A percentile compares a stretch with the other conserved stretches of the same genome.
These are phyloP conservation scores for Colletotrichum cereale DNA, from an alignment of 2,329 filamentous ascomycete species.

Conservation along the genomic window DNA sequence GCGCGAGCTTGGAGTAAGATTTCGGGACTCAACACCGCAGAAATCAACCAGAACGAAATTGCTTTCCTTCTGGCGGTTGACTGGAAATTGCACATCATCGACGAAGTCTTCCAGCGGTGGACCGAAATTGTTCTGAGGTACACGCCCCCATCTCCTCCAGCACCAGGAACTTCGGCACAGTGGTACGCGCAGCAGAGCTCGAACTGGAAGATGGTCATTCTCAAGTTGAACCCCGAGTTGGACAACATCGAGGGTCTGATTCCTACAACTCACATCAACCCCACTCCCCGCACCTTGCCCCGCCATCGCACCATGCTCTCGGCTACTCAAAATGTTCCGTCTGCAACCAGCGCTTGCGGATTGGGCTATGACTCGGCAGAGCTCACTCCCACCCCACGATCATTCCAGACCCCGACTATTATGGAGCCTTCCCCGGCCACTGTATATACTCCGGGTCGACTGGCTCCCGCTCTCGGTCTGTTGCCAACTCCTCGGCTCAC, in stretches of 20 bases:
- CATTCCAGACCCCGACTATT: constrained; percentile 55
- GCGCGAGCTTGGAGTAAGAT: constrained; percentile 99
- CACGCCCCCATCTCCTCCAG: constrained; percentile 74
- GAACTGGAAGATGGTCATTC: constrained; percentile 71
- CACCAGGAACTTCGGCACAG: constrained; percentile 61
- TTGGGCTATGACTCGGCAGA: constrained; percentile 55
- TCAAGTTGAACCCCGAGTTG: constrained; percentile 67
- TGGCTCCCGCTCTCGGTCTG: constrained; percentile 66
- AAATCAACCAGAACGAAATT: constrained; percentile 98
- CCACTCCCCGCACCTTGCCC: constrained; percentile 54
- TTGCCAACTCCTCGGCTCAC: constrained; percentile 71
- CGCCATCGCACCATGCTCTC: constrained; percentile 59
- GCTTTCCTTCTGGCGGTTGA: constrained; percentile 90
- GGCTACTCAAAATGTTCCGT: constrained; percentile 53
- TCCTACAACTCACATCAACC: constrained; percentile 48
- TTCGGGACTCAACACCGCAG: constrained; percentile 89
- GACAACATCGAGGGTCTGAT: constrained; percentile 70
- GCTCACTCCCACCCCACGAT: constrained; percentile 57
- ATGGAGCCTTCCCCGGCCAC: constrained; percentile 64
- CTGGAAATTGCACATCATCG: constrained; percentile 95
- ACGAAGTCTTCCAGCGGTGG: constrained; percentile 91
- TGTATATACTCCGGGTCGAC: constrained; percentile 59
- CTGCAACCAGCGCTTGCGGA: constrained; percentile 32
- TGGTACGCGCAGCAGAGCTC: constrained; percentile 60
- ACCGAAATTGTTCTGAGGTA: constrained; percentile 91